Base-by-base conservation (phyloP, 1,139 yeast species). In the Yamadazyma sp. region DNA sequence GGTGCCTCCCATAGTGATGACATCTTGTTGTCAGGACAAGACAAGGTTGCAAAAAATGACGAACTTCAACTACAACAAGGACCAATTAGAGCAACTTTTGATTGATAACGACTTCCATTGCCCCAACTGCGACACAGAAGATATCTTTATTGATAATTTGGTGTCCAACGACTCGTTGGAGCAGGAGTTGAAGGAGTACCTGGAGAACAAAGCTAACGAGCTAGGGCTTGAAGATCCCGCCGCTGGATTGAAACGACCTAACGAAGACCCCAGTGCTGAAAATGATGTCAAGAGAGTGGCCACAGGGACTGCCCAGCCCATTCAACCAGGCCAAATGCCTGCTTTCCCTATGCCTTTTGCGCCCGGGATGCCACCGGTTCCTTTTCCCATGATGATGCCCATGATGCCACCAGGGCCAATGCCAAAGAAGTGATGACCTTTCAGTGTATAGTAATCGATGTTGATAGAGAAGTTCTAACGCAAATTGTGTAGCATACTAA, bases 61-160 rank as follows among this genome's bases (percentile, higher is more conserved):
- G 26, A 72, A 72, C 42, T 62, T 56, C 50, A 61, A 66, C 47
- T 71, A 71, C 47, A 60, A 69, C 43, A 71, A 68, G 47, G 49
- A 58, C 2, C 66, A 61, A 27, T 51, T 92, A 46, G 98, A 92
- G 56, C 84, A 82, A 51, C 62, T 76, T 3, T 64, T 92, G 31
- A 73, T 92, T 42, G 96, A 87, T 31, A 78, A 81, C 42, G 98
- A 92, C 56, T 92, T 92, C 65, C 81, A 79, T 35, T 92, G 98
- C 63, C 98, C 98, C 8, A 83, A 81, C 47, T 92, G 98, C 66
- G 79, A 75, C 7, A 74, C 75, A 14, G 81, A 79, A 23, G 96
- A 88, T 47, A 73, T 87, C 1, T 80, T 81, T 48, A 70, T 92
- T 37, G 98, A 92, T 61, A 75, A 83, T 10, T 69, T 91, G 43